Conservation (phyloP, 352 stramenopile species). For the Phytophthora vignae region DNA sequence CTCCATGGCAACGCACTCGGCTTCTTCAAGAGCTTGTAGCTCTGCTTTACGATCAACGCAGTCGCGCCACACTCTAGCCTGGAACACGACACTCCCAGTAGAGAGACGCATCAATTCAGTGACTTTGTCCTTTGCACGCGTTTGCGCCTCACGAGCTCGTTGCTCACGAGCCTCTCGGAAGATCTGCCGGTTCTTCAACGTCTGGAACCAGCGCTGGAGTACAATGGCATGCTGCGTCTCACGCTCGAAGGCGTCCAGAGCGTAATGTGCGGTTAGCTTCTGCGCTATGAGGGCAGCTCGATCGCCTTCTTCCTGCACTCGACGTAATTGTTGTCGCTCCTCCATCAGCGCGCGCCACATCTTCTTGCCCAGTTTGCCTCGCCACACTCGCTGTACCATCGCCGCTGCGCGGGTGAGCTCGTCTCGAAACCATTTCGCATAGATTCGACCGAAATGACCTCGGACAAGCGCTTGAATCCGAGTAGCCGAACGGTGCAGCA, state of each 20-base stretch:
- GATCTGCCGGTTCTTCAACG: slow-evolving; percentile 62
- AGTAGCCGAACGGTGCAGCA: slow-evolving; percentile 52
- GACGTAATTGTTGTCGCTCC: slow-evolving; percentile 50
- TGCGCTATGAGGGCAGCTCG: slow-evolving; percentile 62
- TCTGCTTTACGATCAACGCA: slow-evolving; percentile 59
- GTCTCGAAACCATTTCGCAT: slow-evolving; percentile 39
- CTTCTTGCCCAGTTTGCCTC: slow-evolving; percentile 60
- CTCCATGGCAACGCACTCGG: slow-evolving; percentile 49
- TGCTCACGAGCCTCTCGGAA: slow-evolving; percentile 50
- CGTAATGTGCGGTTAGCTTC: slow-evolving; percentile 70
- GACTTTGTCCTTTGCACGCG: slow-evolving; percentile 48
- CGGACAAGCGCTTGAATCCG: slow-evolving; percentile 70
- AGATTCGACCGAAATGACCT: slow-evolving; percentile 52
- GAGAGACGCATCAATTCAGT: slow-evolving; percentile 34
- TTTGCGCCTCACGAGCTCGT: slow-evolving; percentile 28
- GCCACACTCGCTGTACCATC: slow-evolving; percentile 69
- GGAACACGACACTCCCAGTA: slow-evolving; percentile 62
- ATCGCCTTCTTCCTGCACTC: slow-evolving; percentile 65
- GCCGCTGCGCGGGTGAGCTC: slow-evolving; percentile 41
- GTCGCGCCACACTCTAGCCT: slow-evolving; percentile 75
- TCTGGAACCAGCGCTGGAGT: slow-evolving; percentile 75
- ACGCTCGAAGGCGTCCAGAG: slow-evolving; percentile 53
- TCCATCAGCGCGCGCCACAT: slow-evolving; percentile 64
- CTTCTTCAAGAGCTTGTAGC: slow-evolving; percentile 55
- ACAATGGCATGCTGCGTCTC: slow-evolving; percentile 48